Evolutionary conservation across 257 asterid species (phyloP).

Genomic region (Nicotiana attenuata): DNA sequence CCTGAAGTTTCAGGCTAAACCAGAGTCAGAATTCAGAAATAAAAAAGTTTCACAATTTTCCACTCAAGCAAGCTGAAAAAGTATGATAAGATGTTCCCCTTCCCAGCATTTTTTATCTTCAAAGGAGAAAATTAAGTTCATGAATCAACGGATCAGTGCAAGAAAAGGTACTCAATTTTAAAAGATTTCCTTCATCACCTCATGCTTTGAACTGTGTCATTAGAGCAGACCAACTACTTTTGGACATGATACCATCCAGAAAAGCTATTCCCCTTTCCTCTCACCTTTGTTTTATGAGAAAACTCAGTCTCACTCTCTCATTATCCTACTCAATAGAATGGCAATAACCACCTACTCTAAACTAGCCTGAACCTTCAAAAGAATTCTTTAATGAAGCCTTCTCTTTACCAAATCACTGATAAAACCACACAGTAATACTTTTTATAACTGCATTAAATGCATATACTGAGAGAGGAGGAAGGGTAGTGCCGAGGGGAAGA

Average conservation of each 20-base stretch:
- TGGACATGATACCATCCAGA: too few species aligned
- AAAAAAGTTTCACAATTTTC: too few species aligned
- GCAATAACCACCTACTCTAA: background rate
- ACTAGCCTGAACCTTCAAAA: background rate
- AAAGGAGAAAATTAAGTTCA: background rate
- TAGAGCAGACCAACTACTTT: too few species aligned
- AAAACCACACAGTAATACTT: background rate
- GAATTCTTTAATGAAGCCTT: background rate
- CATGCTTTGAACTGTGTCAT: too few species aligned
- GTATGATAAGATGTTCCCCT: background rate
- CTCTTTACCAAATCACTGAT: background rate
- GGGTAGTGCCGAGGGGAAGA: background rate
- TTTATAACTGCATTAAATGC: background rate
- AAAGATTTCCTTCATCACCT: too few species aligned
- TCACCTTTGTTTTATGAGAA: background rate
- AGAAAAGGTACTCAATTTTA: too few species aligned
- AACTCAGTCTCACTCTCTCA: background rate
- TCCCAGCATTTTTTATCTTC: background rate
- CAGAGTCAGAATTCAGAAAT: too few species aligned
- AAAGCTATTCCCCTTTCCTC: background rate
- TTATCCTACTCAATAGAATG: background rate
- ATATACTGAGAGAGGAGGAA: conserved; percentile 4
- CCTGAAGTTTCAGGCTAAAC: too few species aligned
- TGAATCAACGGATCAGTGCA: background rate
- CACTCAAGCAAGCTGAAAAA: background rate